phyloP scores from a whole-genome alignment of 2,329 filamentous ascomycete genomes.

The Celoporthe dispersa region DNA sequence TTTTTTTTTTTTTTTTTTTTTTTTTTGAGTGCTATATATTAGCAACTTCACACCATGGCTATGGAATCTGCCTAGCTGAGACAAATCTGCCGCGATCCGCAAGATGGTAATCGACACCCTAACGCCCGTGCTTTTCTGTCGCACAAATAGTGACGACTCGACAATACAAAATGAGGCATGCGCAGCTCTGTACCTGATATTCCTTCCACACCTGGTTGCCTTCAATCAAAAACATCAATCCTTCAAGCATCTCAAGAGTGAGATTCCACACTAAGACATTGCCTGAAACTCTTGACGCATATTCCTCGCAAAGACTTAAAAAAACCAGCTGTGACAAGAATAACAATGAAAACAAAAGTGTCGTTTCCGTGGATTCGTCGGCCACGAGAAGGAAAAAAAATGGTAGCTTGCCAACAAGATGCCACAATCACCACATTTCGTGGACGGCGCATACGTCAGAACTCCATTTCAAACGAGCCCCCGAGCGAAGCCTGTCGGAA shows the following conservation, averaged over 20 bases:
- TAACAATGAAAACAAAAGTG: not conserved
- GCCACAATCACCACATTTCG: not conserved
- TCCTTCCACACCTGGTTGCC: not conserved
- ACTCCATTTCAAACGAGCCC: constrained; percentile 29
- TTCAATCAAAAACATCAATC: not conserved
- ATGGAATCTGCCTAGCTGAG: not conserved
- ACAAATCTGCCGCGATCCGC: not conserved
- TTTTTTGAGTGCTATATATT: not conserved
- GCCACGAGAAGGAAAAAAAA: not conserved
- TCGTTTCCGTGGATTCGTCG: not conserved
- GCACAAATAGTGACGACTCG: not conserved
- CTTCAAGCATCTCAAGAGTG: not conserved
- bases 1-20: not conserved
- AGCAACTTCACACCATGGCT: not conserved
- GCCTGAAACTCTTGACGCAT: not conserved
- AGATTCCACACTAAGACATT: not conserved
- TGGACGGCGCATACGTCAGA: constrained; percentile 1
- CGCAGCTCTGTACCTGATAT: not conserved
- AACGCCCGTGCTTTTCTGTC: constrained; percentile 25
- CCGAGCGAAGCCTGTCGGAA: constrained; percentile 26
- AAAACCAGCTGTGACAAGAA: not conserved
- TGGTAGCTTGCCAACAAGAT: not conserved
- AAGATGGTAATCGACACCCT: constrained; percentile 8
- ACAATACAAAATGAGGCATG: not conserved
- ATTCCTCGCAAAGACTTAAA: not conserved